Percentiles rank a stretch among this genome's conserved stretches.
phyloP scores from a whole-genome alignment of 352 stramenopile genomes.

The Pythium diclinum region DNA sequence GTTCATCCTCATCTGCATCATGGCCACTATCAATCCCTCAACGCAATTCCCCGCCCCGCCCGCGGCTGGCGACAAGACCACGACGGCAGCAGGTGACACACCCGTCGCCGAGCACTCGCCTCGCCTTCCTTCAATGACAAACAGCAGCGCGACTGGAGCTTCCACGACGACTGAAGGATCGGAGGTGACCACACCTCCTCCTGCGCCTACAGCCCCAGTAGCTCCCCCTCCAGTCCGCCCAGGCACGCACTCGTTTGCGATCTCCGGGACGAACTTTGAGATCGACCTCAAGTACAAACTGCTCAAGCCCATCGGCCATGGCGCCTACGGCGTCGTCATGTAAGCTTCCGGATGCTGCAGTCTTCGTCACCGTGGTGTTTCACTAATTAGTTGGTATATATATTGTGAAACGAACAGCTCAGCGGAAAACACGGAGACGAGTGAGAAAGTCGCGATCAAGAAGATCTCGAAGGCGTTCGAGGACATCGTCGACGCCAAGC shows the following conservation, averaged over 20 bases:
- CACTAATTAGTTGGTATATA: too few relatives aligned
- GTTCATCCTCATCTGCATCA: not conserved
- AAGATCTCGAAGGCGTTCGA: constrained; percentile 92
- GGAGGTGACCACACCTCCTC: not conserved
- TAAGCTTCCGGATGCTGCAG: constrained; percentile 35
- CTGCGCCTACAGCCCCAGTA: constrained; percentile 4
- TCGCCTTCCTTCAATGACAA: constrained; percentile 12
- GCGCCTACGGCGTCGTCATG: constrained; percentile 94
- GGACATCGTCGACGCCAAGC: constrained; percentile 98
- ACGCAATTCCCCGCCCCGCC: constrained; percentile 16
- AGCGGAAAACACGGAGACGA: constrained; percentile 75
- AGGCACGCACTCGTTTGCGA: constrained; percentile 74
- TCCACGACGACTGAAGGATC: not conserved
- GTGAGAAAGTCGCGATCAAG: constrained; percentile 86
- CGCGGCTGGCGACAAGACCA: constrained; percentile 4
- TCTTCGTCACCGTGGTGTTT: not conserved
- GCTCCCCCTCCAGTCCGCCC: constrained; percentile 30
- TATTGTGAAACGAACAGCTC: constrained; percentile 47
- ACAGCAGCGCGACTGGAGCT: not conserved
- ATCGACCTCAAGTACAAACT: constrained; percentile 94
- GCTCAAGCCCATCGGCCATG: constrained; percentile 94
- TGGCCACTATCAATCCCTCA: constrained; percentile 28
- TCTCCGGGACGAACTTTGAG: constrained; percentile 88
- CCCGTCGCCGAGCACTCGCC: constrained; percentile 21
- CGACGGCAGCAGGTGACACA: not conserved